Evolutionary conservation across 495 filamentous ascomycete species (phyloP).

Genomic region (Talaromyces borbonicus): DNA sequence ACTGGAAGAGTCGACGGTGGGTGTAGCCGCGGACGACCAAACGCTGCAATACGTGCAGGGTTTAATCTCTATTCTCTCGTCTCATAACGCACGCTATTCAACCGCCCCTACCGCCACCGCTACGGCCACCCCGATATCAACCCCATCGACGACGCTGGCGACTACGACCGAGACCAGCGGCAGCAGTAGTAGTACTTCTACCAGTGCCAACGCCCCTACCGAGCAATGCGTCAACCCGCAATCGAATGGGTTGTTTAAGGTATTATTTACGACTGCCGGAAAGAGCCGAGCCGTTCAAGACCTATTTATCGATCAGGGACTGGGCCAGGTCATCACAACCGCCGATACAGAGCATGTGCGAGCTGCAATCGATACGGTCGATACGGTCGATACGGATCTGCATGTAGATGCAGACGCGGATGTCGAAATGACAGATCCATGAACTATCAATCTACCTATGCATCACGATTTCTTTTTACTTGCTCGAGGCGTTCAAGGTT

Average conservation of each 20-base stretch:
- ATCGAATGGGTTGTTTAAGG: constrained; percentile 23
- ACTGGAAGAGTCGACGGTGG: constrained; percentile 23
- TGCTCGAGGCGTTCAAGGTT: too few relatives aligned
- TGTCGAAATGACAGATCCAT: neutral
- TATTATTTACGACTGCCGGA: constrained; percentile 32
- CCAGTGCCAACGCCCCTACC: constrained; percentile 12
- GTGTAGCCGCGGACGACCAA: neutral
- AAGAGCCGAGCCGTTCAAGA: constrained; percentile 3
- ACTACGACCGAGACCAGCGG: neutral
- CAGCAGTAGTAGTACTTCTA: neutral
- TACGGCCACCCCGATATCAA: neutral
- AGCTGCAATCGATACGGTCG: neutral
- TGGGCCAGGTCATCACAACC: neutral
- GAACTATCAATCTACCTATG: too few relatives aligned
- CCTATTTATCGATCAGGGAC: neutral
- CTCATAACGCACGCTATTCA: constrained; percentile 16
- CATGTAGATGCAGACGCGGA: neutral
- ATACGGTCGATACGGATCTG: neutral
- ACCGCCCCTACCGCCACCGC: neutral
- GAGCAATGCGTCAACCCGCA: neutral
- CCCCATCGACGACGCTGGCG: too few relatives aligned
- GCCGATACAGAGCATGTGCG: neutral
- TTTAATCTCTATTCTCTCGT: constrained; percentile 26
- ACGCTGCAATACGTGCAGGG: constrained; percentile 28
- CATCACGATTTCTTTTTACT: too few relatives aligned